Percentiles rank a stretch among this genome's conserved stretches.
These are phyloP conservation scores for Plantago coronopus DNA, from an alignment of 305 asterid species.

Conservation along the genomic window DNA sequence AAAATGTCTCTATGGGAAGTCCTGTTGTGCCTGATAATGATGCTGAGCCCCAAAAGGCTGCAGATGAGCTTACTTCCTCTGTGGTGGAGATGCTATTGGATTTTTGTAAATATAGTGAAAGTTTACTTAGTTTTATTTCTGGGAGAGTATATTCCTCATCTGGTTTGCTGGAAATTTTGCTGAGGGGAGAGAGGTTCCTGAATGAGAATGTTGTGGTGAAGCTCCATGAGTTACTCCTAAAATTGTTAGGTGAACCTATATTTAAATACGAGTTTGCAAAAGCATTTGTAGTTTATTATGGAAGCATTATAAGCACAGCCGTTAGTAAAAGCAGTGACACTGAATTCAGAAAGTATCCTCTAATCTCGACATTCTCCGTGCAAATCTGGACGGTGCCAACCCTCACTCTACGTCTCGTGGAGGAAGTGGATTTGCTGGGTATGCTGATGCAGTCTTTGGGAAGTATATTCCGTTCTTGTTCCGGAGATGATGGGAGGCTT, in stretches of 20 bases:
- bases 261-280: conserved; percentile 92
- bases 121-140: conserved; percentile 87
- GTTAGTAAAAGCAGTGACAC: conserved; percentile 49
- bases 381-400: conserved; percentile 92
- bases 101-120: conserved; percentile 77
- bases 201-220: conserved; percentile 39
- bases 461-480: conserved; percentile 50
- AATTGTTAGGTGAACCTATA: conserved; percentile 82
- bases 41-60: conserved; percentile 37
- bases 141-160: conserved; percentile 56
- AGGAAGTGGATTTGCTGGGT: conserved; percentile 83
- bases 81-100: conserved; percentile 79
- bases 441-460: conserved; percentile 74
- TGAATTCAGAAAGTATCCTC: conserved; percentile 51
- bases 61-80: conserved; percentile 61
- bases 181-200: conserved; percentile 72
- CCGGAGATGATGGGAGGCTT: conserved; percentile 71
- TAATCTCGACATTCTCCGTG: conserved; percentile 80
- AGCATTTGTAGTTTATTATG: conserved; percentile 76
- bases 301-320: conserved; percentile 54
- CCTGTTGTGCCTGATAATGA: conserved; percentile 33
- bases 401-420: conserved; percentile 81
- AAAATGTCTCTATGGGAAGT: conserved; percentile 37
- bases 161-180: conserved; percentile 70
- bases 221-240: conserved; percentile 85